phyloP scores from a whole-genome alignment of 306 rosid genomes.

The apple (Malus domestica) region DNA sequence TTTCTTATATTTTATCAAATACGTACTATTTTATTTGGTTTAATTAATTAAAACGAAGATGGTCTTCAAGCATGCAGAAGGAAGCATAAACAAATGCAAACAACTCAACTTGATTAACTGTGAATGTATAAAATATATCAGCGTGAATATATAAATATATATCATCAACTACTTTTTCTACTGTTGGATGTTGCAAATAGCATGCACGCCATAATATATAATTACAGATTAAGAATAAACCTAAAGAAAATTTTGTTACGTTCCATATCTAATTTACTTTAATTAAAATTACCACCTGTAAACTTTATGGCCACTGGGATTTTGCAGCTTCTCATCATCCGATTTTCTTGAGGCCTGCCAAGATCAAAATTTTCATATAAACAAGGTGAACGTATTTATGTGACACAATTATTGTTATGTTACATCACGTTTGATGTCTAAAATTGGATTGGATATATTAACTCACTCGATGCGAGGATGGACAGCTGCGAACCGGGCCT shows the following conservation, averaged over 20 bases:
- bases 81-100: neutral
- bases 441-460: too few species aligned
- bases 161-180: neutral
- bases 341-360: constrained; percentile 22
- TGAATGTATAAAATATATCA: neutral
- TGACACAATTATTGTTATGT: neutral
- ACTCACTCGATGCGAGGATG: constrained; percentile 17
- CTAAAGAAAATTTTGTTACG: neutral
- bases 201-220: too few species aligned
- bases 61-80: neutral
- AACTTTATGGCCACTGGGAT: constrained; percentile 2
- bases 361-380: neutral
- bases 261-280: neutral
- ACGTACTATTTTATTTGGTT: too few species aligned
- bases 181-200: too few species aligned
- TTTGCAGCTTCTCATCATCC: constrained; percentile 20
- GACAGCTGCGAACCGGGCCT: constrained; percentile 1
- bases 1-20: too few species aligned
- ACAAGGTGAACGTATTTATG: neutral
- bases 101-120: neutral
- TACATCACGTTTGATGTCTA: neutral
- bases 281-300: neutral
- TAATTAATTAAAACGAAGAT: neutral
- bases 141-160: too few species aligned
- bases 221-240: too few species aligned